Evolutionary conservation across 1,284 basidiomycete genomes (phyloP).

Genomic region (Fomitopsis betulina): DNA sequence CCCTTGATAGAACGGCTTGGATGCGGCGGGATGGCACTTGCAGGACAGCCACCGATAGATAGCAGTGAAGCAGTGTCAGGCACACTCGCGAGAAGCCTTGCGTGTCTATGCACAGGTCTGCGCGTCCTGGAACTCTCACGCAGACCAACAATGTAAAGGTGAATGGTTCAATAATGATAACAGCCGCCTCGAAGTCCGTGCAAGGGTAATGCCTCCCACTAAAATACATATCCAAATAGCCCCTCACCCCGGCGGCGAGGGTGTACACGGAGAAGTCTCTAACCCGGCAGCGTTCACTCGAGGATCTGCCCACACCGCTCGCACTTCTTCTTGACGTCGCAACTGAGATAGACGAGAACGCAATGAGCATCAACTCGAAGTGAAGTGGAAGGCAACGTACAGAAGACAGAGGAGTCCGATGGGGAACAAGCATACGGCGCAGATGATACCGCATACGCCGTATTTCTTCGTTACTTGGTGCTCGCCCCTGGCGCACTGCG

Average conservation of each 20-base stretch:
- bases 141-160: not conserved
- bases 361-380: not conserved
- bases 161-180: not conserved
- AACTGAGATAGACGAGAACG: not conserved
- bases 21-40: too few relatives aligned
- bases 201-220: not conserved
- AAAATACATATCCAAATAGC: not conserved
- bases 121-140: not conserved
- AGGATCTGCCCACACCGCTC: constrained; percentile 5
- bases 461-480: constrained; percentile 20
- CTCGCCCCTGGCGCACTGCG: constrained; percentile 18
- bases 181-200: not conserved
- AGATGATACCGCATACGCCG: constrained; percentile 19
- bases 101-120: not conserved
- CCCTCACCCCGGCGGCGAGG: not conserved
- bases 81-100: too few relatives aligned
- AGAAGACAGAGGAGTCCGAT: constrained; percentile 20
- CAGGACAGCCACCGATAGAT: too few relatives aligned
- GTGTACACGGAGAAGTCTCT: not conserved
- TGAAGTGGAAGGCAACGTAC: constrained; percentile 7
- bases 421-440: constrained; percentile 19
- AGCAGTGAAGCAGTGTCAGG: too few relatives aligned
- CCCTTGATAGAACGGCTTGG: too few relatives aligned
- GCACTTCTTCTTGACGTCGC: constrained; percentile 6
- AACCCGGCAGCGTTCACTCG: not conserved